Evolutionary conservation across 495 filamentous ascomycete species (phyloP).

Genomic region (Tuber calosporum): DNA sequence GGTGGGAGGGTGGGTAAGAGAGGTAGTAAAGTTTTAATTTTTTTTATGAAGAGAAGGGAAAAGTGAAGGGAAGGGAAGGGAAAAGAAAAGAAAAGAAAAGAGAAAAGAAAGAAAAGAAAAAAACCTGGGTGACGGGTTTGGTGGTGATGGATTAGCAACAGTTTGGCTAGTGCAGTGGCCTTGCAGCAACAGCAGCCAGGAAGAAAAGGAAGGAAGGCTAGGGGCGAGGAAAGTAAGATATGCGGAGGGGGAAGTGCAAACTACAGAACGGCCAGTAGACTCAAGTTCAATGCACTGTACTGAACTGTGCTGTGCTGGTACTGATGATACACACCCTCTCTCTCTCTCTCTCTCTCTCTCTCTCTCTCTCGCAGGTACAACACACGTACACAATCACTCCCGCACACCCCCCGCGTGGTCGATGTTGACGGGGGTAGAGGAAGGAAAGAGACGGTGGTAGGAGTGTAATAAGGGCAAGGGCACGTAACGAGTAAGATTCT

Average conservation of each 20-base stretch:
- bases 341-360: background rate
- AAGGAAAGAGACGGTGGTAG: background rate
- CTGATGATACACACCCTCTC: background rate
- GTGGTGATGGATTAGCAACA: background rate
- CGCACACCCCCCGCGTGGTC: background rate
- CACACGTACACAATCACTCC: slow-evolving; percentile 6
- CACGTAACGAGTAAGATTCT: background rate
- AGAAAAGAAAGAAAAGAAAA: slow-evolving; percentile 39
- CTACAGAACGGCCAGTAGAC: background rate
- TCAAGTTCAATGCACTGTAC: background rate
- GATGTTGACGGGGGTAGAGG: background rate
- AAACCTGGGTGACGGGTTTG: slow-evolving; percentile 23
- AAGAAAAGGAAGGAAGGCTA: background rate
- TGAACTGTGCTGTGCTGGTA: background rate
- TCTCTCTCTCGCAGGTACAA: background rate
- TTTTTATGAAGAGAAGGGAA: slow-evolving; percentile 27
- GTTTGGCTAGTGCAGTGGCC: background rate
- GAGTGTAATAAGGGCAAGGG: background rate
- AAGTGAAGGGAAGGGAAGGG: slow-evolving; percentile 26
- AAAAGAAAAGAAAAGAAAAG: slow-evolving; percentile 32
- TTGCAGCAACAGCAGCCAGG: background rate
- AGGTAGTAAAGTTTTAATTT: background rate
- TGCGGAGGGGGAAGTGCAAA: background rate
- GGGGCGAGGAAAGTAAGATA: background rate
- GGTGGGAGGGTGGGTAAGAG: background rate